phyloP scores from a whole-genome alignment of 768 basidiomycete genomes.

The Psilocybe azurescens region DNA sequence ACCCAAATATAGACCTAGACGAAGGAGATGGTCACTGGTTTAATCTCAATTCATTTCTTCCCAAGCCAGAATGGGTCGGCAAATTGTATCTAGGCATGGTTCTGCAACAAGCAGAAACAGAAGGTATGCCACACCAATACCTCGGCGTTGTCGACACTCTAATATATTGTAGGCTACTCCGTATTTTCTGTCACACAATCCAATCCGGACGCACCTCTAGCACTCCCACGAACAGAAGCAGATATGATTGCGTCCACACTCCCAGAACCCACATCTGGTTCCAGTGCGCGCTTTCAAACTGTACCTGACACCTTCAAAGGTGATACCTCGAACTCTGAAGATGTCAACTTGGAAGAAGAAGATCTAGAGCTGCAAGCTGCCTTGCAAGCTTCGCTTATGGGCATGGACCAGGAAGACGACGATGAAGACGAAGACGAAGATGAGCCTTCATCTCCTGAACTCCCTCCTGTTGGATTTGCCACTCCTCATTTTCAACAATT shows the following conservation, averaged over 20 bases:
- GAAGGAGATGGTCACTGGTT: constrained; percentile 78
- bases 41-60: constrained; percentile 81
- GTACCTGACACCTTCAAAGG: not conserved
- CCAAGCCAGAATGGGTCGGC: constrained; percentile 81
- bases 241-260: constrained; percentile 74
- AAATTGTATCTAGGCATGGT: constrained; percentile 86
- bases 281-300: constrained; percentile 3
- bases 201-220: constrained; percentile 57
- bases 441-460: not conserved
- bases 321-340: constrained; percentile 8
- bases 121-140: constrained; percentile 52
- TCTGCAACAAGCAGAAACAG: constrained; percentile 83
- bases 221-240: constrained; percentile 68
- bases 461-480: not conserved
- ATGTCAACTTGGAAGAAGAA: constrained; percentile 72
- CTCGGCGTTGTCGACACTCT: constrained; percentile 2
- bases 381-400: constrained; percentile 77
- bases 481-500: not conserved
- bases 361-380: constrained; percentile 90
- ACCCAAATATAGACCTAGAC: constrained; percentile 45
- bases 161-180: constrained; percentile 64
- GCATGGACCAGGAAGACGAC: constrained; percentile 15
- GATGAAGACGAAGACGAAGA: constrained; percentile 6
- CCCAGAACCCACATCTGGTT: constrained; percentile 53
- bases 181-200: constrained; percentile 76